phyloP scores from a whole-genome alignment of 2,329 filamentous ascomycete genomes.

The Decorospora gaudefroyi region DNA sequence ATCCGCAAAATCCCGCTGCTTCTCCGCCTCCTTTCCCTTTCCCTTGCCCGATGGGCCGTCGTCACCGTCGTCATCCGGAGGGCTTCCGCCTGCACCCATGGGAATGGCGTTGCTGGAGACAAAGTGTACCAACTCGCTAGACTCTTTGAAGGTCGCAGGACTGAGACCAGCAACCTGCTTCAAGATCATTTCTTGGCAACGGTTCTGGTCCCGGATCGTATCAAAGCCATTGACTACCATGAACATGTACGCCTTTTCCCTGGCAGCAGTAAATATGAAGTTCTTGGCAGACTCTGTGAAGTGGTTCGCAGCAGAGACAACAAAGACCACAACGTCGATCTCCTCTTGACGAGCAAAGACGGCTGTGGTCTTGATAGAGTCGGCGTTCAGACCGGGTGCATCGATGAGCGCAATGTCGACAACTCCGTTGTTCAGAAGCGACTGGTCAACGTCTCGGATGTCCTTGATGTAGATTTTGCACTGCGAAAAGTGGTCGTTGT shows the following conservation, averaged over 20 bases:
- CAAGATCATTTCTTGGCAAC: conserved; percentile 89
- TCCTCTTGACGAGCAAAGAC: conserved; percentile 97
- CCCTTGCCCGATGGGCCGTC: conserved; percentile 56
- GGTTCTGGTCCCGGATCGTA: conserved; percentile 85
- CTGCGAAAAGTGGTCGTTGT: conserved; percentile 86
- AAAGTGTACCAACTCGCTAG: conserved; percentile 91
- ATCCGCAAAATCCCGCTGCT: conserved; percentile 84
- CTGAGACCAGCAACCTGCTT: conserved; percentile 89
- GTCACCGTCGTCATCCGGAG: conserved; percentile 46
- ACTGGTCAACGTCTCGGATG: conserved; percentile 85
- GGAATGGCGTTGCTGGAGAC: conserved; percentile 97
- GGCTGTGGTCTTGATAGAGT: conserved; percentile 95
- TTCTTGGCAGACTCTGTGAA: conserved; percentile 98
- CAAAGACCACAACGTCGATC: conserved; percentile 98
- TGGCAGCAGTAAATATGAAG: conserved; percentile 92
- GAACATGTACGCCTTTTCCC: conserved; percentile 98
- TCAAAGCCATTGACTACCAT: conserved; percentile 99
- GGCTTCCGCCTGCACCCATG: conserved; percentile 54
- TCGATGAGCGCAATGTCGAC: conserved; percentile 98
- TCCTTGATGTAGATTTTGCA: conserved; percentile 98
- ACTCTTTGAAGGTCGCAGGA: conserved; percentile 89
- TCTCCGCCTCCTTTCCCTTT: conserved; percentile 75
- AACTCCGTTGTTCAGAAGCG: conserved; percentile 92
- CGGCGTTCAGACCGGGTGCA: conserved; percentile 90
- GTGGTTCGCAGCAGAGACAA: conserved; percentile 96